A percentile compares a stretch with the other conserved stretches of the same genome.
phyloP scores from a whole-genome alignment of 2,329 filamentous ascomycete genomes.

The Cladophialophora psammophila region DNA sequence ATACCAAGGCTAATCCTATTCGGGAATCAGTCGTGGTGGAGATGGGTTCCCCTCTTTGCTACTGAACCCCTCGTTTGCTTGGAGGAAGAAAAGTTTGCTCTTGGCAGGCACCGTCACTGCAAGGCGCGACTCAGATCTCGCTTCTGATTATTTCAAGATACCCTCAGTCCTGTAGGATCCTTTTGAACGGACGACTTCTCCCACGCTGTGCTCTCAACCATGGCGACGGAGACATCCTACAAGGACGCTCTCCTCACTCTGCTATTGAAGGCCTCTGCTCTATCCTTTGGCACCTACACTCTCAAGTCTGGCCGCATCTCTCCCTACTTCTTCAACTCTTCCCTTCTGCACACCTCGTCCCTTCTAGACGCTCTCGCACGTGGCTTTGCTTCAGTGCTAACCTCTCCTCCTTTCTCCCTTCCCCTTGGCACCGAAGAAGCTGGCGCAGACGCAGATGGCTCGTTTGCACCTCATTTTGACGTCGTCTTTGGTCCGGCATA shows the following conservation, averaged over 20 bases:
- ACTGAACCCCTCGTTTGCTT: background rate
- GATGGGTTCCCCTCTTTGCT: background rate
- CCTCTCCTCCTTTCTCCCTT: slow-evolving; percentile 53
- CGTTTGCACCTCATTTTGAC: slow-evolving; percentile 67
- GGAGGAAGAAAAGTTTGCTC: slow-evolving; percentile 11
- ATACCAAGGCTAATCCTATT: background rate
- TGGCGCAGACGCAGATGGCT: slow-evolving; percentile 41
- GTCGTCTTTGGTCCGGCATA: slow-evolving; percentile 91
- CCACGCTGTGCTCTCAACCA: slow-evolving; percentile 8
- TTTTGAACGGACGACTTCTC: background rate
- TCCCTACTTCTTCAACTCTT: slow-evolving; percentile 98
- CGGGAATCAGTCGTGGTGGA: no score
- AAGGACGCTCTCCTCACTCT: slow-evolving; percentile 50
- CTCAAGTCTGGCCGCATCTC: slow-evolving; percentile 90
- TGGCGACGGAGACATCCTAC: slow-evolving; percentile 35
- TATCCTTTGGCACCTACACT: slow-evolving; percentile 60
- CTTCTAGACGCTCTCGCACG: slow-evolving; percentile 78
- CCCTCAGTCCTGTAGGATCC: background rate
- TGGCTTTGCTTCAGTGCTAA: slow-evolving; percentile 75
- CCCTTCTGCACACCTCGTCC: slow-evolving; percentile 82
- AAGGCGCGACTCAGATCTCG: slow-evolving; percentile 1
- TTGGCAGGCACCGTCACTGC: slow-evolving; percentile 18
- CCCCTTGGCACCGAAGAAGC: slow-evolving; percentile 44
- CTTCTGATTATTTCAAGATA: background rate
- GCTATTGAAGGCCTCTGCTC: slow-evolving; percentile 50